Evolutionary conservation across 345 rosid genomes (phyloP).

Genomic region (Carallia pectinifolia): DNA sequence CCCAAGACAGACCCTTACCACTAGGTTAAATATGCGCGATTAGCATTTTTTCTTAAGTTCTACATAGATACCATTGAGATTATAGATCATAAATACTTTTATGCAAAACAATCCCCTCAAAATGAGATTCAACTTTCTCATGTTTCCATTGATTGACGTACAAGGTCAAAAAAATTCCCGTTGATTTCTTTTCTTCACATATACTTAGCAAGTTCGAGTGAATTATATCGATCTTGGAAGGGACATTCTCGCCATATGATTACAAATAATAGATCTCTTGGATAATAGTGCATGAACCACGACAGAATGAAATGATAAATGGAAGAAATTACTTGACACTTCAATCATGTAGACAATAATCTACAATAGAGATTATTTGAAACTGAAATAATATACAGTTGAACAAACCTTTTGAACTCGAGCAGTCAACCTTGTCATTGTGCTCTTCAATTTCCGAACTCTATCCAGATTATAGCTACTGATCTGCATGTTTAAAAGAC

Average conservation of each 20-base stretch:
- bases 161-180: not conserved
- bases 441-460: slow-evolving; percentile 97
- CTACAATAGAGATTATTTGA: not conserved
- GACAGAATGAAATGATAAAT: too few relatives aligned
- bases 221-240: not conserved
- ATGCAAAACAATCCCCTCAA: not conserved
- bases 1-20: too few relatives aligned
- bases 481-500: not conserved
- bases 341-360: not conserved
- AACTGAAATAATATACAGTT: not conserved
- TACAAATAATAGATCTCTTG: not conserved
- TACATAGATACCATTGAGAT: too few relatives aligned
- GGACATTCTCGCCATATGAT: not conserved
- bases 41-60: too few relatives aligned
- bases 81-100: too few relatives aligned
- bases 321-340: too few relatives aligned
- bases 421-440: slow-evolving; percentile 96
- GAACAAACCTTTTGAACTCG: slow-evolving; percentile 83
- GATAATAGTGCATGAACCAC: too few relatives aligned
- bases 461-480: slow-evolving; percentile 89
- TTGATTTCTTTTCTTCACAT: too few relatives aligned
- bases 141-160: not conserved
- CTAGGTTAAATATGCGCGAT: too few relatives aligned
- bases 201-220: not conserved
- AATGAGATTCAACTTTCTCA: not conserved